Conservation (phyloP, 2,329 filamentous ascomycete genomes). For the Chalara sp. region DNA sequence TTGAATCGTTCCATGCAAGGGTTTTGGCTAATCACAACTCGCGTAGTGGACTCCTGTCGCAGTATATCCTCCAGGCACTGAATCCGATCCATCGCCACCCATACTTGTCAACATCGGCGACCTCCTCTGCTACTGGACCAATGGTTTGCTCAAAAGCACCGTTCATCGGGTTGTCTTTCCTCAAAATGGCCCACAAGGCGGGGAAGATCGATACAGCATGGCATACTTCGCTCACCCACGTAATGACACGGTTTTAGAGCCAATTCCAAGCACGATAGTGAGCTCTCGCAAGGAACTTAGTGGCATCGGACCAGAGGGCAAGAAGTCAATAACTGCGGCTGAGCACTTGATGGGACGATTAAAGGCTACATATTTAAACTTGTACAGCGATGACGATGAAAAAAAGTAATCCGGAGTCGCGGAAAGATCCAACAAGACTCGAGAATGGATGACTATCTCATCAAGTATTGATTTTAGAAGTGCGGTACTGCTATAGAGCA, state of each 20-base stretch:
- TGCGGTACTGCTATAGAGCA: no score
- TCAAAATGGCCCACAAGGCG: slow-evolving; percentile 24
- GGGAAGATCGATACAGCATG: slow-evolving; percentile 55
- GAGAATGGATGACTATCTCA: no score
- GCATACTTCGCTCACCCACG: slow-evolving; percentile 64
- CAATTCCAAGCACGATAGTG: slow-evolving; percentile 56
- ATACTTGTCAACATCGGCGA: slow-evolving; percentile 70
- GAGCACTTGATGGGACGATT: slow-evolving; percentile 58
- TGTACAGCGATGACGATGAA: slow-evolving; percentile 41
- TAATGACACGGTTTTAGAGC: slow-evolving; percentile 42
- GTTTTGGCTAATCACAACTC: not conserved
- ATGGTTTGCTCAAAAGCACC: slow-evolving; percentile 77
- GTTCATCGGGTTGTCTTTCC: slow-evolving; percentile 82
- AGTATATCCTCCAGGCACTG: slow-evolving; percentile 56
- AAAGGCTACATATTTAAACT: slow-evolving; percentile 48
- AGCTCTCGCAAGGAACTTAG: slow-evolving; percentile 28
- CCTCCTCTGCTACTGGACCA: slow-evolving; percentile 79
- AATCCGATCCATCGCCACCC: slow-evolving; percentile 54
- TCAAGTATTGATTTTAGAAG: no score
- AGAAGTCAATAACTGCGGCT: slow-evolving; percentile 53
- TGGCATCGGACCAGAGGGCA: slow-evolving; percentile 29
- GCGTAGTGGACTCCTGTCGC: slow-evolving; percentile 55
- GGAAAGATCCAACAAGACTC: no score
- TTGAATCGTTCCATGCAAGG: no score
- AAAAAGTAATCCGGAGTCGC: not conserved